phyloP scores from a whole-genome alignment of 2,329 filamentous ascomycete species.

The Cladosporium cucumerinum region DNA sequence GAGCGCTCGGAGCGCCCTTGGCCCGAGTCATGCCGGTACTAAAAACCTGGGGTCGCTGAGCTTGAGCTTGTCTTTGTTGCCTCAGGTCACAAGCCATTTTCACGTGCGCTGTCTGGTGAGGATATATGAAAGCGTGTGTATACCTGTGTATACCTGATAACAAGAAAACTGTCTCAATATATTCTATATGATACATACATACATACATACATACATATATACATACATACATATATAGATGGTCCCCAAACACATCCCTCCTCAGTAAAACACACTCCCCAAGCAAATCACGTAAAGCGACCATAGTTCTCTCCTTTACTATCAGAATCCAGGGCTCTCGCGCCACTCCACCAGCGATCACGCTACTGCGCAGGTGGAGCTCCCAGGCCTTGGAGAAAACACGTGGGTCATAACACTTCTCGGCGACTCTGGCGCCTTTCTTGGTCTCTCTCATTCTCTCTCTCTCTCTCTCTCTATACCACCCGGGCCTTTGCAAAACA shows the following conservation, averaged over 20 bases:
- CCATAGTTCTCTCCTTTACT: not conserved
- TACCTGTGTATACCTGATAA: too few relatives aligned
- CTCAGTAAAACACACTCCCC: not conserved
- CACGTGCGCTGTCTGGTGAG: not conserved
- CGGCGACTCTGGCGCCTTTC: not conserved
- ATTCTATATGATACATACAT: not conserved
- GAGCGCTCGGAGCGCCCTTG: not conserved
- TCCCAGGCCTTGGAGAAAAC: conserved; percentile 7
- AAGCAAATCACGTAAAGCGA: not conserved
- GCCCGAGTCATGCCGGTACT: not conserved
- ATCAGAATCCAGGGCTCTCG: conserved; percentile 4
- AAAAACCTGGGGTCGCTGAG: not conserved
- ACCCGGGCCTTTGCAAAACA: not conserved
- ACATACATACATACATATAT: too few relatives aligned
- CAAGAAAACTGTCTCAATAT: not conserved
- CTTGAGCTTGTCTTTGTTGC: not conserved
- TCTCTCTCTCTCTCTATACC: not conserved
- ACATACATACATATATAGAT: not conserved
- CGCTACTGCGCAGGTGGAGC: not conserved
- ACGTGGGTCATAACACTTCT: conserved; percentile 8
- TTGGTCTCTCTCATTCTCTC: not conserved
- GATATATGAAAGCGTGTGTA: not conserved
- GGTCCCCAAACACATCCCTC: not conserved
- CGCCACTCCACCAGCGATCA: conserved; percentile 4
- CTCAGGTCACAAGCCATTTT: not conserved